Percentiles rank a stretch among this genome's conserved stretches.
Evolutionary conservation across 345 rosid genomes (phyloP).

Genomic region (Pistacia atlantica): DNA sequence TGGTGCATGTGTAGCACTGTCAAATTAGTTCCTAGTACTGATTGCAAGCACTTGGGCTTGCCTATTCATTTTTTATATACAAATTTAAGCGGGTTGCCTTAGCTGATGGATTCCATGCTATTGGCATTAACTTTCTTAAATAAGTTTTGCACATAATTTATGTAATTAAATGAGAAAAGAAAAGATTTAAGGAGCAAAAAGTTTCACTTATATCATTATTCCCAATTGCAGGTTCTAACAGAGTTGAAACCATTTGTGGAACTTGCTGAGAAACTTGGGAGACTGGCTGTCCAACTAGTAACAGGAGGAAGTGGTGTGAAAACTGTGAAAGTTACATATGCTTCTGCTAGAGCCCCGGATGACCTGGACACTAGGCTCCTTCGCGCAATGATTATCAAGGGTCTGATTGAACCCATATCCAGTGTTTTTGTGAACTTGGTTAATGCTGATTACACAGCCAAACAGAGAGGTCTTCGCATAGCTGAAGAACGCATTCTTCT

Average conservation of each 20-base stretch:
- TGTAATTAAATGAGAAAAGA: background rate
- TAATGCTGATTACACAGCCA: conserved; percentile 80
- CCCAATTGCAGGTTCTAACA: conserved; percentile 62
- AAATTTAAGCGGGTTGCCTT: background rate
- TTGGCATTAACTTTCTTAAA: background rate
- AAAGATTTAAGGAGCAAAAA: background rate
- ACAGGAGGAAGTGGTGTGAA: conserved; percentile 91
- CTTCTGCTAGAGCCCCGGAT: conserved; percentile 75
- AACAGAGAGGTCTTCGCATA: conserved; percentile 74
- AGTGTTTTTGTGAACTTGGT: conserved; percentile 72
- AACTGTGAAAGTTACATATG: conserved; percentile 69
- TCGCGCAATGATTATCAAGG: conserved; percentile 83
- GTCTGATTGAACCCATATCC: conserved; percentile 78
- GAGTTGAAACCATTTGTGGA: conserved; percentile 82
- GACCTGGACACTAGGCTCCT: conserved; percentile 88
- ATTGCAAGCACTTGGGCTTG: background rate
- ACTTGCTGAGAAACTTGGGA: conserved; percentile 76
- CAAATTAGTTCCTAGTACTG: background rate
- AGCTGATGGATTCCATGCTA: background rate
- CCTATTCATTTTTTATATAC: background rate
- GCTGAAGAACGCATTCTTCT: conserved; percentile 63
- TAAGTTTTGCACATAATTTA: background rate
- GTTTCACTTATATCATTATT: background rate
- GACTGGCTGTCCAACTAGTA: conserved; percentile 80
- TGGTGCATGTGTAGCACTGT: background rate